Evolutionary conservation across 2,329 filamentous ascomycete genomes (phyloP), one percentile per base, ranked within the genome.

Genomic region (Leptoxyphium fumago): DNA sequence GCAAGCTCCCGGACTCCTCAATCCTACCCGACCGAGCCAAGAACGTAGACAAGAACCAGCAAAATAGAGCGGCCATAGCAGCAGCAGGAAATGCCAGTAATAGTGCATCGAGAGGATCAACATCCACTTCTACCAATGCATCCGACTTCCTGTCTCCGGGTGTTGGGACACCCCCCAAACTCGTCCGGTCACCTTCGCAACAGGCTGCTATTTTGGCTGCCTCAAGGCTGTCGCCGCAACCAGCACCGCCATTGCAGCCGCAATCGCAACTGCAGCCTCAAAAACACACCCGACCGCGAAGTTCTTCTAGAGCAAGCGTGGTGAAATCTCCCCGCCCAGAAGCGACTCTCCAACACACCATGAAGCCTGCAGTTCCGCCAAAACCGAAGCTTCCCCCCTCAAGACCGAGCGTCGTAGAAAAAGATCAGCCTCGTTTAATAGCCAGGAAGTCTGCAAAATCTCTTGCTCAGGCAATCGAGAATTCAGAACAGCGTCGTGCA

Each of bases 391-490:
- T 14, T 40, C 41, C 14, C n/a, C 36, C 6, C 29, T 7, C 21
- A 28, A 3, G 18, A 18, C 28, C 21, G 36, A 30, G 26, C 15
- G 30, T 26, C 13, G 43, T 42, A 2, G 30, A 28, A 4, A 45
- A 49, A 17, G 38, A 38, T 8, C 40, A 69, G 10, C 75, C 34
- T 38, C 4, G 8, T 8, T 8, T 17, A 17, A 71, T 68, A 1
- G 66, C 76, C 5, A 78, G 38, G 13, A 21, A 11, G 11, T 71
- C 80, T 0, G 80, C 80, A 0, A 75, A 69, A 2, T 74, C 77
- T 4, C 66, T 85, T 15, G 79, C 85, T 43, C 74, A 74, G 34
- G 70, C 84, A 64, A 85, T 85, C 51, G 82, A 87, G 61, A 66
- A 70, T 26, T 26, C 21, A 26, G 21, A 26, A 26, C 21, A 26